These are phyloP conservation scores for Solanum virginianum DNA, from an alignment of 257 asterid genomes.

Conservation along the genomic window DNA sequence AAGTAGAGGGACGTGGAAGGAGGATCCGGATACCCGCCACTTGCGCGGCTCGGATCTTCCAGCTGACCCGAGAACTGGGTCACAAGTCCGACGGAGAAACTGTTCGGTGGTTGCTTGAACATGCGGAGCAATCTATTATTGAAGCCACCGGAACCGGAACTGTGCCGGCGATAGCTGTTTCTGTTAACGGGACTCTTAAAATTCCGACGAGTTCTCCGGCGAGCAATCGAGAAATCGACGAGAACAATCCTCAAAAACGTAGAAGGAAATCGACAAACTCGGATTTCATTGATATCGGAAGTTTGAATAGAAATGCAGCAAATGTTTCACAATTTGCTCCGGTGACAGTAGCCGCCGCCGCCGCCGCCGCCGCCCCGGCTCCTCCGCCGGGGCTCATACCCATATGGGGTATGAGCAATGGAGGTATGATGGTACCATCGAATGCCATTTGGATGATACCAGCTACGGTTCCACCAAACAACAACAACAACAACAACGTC, in stretches of 20 bases:
- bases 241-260: background rate
- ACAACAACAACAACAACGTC: background rate
- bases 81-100: slow-evolving; percentile 3
- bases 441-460: background rate
- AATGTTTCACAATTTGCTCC: background rate
- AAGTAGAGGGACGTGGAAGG: background rate
- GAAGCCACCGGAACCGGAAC: slow-evolving; percentile 2
- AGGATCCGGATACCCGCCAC: slow-evolving; percentile 6
- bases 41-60: slow-evolving; percentile 1
- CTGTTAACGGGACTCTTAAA: background rate
- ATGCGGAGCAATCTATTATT: background rate
- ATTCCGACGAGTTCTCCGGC: background rate
- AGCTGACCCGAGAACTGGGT: background rate
- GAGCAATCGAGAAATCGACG: background rate
- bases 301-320: background rate
- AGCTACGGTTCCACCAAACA: background rate
- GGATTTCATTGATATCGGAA: background rate
- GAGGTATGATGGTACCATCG: background rate
- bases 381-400: background rate
- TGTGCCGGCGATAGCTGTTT: background rate
- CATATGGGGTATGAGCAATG: background rate
- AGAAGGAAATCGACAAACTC: background rate
- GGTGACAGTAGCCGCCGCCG: background rate
- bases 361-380: background rate
- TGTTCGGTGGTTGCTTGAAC: slow-evolving; percentile 5